phyloP scores from a whole-genome alignment of 441 rosid genomes.

The Pelargonium australe region DNA sequence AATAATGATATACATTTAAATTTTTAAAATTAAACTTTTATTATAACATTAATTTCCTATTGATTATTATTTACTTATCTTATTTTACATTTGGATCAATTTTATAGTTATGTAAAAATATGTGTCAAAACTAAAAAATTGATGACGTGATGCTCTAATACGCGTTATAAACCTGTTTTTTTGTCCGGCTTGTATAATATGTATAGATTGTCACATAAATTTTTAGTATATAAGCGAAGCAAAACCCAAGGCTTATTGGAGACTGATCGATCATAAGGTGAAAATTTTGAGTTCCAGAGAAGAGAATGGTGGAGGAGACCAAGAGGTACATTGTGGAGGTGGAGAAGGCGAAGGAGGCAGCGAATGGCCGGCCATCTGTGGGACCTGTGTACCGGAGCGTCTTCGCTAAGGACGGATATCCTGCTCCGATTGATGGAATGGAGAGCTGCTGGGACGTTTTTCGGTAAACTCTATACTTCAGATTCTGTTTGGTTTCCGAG shows the following conservation, averaged over 20 bases:
- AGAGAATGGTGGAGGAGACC: slow-evolving; percentile 30
- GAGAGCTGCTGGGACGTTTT: slow-evolving; percentile 90
- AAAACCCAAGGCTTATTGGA: neutral
- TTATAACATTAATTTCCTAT: too few relatives aligned
- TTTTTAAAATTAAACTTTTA: too few relatives aligned
- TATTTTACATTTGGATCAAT: too few relatives aligned
- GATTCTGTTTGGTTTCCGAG: slow-evolving; percentile 17
- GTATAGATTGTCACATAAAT: too few relatives aligned
- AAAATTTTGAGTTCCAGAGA: neutral
- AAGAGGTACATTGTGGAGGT: slow-evolving; percentile 54
- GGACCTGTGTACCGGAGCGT: slow-evolving; percentile 81
- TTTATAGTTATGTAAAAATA: too few relatives aligned
- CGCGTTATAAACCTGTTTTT: too few relatives aligned
- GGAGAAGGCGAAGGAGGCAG: slow-evolving; percentile 54
- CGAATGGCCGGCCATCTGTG: slow-evolving; percentile 51
- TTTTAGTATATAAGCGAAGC: neutral
- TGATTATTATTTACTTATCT: too few relatives aligned
- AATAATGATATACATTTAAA: too few relatives aligned
- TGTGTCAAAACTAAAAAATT: too few relatives aligned
- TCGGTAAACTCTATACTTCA: slow-evolving; percentile 32
- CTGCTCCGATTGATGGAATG: slow-evolving; percentile 55
- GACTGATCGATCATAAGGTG: neutral
- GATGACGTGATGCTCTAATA: too few relatives aligned
- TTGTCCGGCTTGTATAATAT: too few relatives aligned
- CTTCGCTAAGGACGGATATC: slow-evolving; percentile 69